A percentile compares a stretch with the other conserved stretches of the same genome.
Evolutionary conservation across 164 flowering plant species (phyloP).

Genomic region (Kingdonia uniflora): DNA sequence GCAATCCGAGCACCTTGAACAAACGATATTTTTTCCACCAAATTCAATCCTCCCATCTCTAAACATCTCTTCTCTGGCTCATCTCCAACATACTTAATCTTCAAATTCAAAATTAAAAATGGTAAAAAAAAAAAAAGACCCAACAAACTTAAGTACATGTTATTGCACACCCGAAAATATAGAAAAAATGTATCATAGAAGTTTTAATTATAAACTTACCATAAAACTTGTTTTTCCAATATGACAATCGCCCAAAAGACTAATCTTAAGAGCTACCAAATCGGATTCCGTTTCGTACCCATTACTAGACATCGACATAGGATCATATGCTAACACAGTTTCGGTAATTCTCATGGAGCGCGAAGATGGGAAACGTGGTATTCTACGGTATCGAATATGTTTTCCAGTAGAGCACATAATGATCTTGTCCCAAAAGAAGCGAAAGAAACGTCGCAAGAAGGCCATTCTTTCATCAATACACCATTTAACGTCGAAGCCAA

Average conservation of each 20-base stretch:
- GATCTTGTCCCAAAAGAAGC: conserved; percentile 49
- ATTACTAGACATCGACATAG: conserved; percentile 10
- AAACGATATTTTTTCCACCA: conserved; percentile 54
- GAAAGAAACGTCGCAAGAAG: conserved; percentile 35
- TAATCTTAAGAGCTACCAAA: conserved; percentile 70
- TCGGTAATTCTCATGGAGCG: conserved; percentile 14
- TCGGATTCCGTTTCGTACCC: conserved; percentile 54
- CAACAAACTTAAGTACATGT: too few species aligned
- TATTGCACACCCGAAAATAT: background rate
- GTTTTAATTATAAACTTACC: conserved; percentile 29
- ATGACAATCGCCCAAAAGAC: conserved; percentile 83
- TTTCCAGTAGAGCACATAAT: conserved; percentile 46
- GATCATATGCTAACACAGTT: conserved; percentile 3
- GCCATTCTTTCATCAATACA: conserved; percentile 25
- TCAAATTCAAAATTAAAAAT: conserved; percentile 2
- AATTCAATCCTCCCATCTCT: conserved; percentile 63
- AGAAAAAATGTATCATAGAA: background rate
- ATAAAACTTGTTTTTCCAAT: conserved; percentile 90
- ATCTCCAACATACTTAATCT: conserved; percentile 83
- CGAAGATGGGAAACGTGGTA: conserved; percentile 18
- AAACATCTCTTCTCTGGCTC: conserved; percentile 44
- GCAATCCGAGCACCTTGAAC: conserved; percentile 69
- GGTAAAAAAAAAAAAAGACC: background rate
- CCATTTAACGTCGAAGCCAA: conserved; percentile 31
- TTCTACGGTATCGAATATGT: conserved; percentile 31